These are phyloP conservation scores for Collariella sp. DNA, from an alignment of 495 filamentous ascomycete genomes.

Conservation along the genomic window DNA sequence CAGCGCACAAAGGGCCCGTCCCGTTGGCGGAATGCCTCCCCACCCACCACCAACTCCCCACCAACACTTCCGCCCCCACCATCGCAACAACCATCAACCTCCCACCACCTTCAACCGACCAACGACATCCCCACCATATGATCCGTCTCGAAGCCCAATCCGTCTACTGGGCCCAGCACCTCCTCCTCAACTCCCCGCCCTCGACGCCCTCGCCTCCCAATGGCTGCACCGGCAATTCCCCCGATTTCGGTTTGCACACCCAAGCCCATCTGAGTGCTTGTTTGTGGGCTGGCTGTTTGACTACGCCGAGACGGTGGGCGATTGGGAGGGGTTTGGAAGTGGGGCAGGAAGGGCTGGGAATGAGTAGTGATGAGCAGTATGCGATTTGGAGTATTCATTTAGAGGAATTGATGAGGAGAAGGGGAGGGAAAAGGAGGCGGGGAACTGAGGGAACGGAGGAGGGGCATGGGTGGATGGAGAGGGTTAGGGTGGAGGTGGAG, in stretches of 20 bases:
- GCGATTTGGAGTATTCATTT: slow-evolving; percentile 24
- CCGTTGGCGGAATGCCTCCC: background rate
- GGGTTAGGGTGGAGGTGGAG: slow-evolving; percentile 19
- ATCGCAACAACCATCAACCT: background rate
- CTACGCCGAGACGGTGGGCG: slow-evolving; percentile 19
- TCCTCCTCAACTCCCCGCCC: slow-evolving; percentile 17
- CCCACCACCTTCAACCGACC: background rate
- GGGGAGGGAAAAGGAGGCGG: slow-evolving; percentile 19
- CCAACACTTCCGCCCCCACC: background rate
- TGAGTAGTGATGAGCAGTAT: slow-evolving; percentile 23
- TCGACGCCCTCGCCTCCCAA: slow-evolving; percentile 15
- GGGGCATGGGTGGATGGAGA: slow-evolving; percentile 19
- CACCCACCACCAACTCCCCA: background rate
- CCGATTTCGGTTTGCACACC: slow-evolving; percentile 12
- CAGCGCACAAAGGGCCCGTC: slow-evolving; percentile 7
- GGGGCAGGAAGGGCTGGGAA: slow-evolving; percentile 14
- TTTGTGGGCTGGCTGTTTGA: slow-evolving; percentile 24
- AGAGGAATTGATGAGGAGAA: slow-evolving; percentile 22
- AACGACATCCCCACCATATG: slow-evolving; percentile 19
- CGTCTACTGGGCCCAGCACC: slow-evolving; percentile 26
- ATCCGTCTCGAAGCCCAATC: slow-evolving; percentile 21
- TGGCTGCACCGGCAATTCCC: slow-evolving; percentile 17
- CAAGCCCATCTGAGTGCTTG: slow-evolving; percentile 13
- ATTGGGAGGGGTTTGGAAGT: slow-evolving; percentile 21
- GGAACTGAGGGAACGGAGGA: slow-evolving; percentile 12